A percentile compares a stretch with the other conserved stretches of the same genome.
Conservation (phyloP, 805 yeast genomes). For the Naumovozyma dairenensis region DNA sequence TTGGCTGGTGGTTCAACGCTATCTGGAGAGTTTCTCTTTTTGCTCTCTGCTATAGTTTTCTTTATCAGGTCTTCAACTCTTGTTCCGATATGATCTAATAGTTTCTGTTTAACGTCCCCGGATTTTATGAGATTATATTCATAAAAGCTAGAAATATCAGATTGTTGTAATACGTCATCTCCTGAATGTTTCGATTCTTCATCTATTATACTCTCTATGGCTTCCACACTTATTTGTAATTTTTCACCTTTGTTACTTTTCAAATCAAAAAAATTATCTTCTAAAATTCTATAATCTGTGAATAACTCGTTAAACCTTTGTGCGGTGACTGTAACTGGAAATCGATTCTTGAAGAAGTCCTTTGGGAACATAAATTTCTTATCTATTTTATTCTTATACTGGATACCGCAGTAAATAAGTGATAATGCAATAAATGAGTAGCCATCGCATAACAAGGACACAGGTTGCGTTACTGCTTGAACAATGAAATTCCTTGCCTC, state of each 20-base stretch:
- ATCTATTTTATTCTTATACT: conserved; percentile 22
- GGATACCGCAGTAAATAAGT: conserved; percentile 25
- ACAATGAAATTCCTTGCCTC: conserved; percentile 28
- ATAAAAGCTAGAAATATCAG: conserved; percentile 14
- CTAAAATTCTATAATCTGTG: conserved; percentile 23
- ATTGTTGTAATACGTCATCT: conserved; percentile 1
- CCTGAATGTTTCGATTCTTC: conserved; percentile 10
- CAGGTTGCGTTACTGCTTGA: conserved; percentile 30
- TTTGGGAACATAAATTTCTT: conserved; percentile 22
- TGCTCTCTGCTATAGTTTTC: conserved; percentile 15
- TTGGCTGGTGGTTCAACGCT: conserved; percentile 7
- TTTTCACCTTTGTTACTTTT: conserved; percentile 28
- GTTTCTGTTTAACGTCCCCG: conserved; percentile 24
- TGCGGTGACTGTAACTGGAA: conserved; percentile 16
- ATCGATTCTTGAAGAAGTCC: conserved; percentile 24
- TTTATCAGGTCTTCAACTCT: conserved; percentile 20
- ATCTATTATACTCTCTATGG: conserved; percentile 17
- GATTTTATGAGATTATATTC: conserved; percentile 20
- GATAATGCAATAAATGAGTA: conserved; percentile 23
- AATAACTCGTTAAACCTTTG: conserved; percentile 19
- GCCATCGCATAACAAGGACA: conserved; percentile 28
- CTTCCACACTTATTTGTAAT: conserved; percentile 17
- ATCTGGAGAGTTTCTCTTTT: conserved; percentile 10
- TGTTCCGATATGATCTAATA: conserved; percentile 21
- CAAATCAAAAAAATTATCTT: conserved; percentile 27